Conservation (phyloP, 345 rosid genomes). For the rapeseed (Brassica napus) region Da-Ae NC_063435.1:26851001-26851500, state of each 20-base stretch:
- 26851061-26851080: slow-evolving; percentile 59
- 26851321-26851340: not conserved
- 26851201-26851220: not conserved
- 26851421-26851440: slow-evolving; percentile 55
- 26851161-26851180: not conserved
- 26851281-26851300: not conserved
- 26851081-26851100: slow-evolving; percentile 51
- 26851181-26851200: not conserved
- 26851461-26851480: slow-evolving; percentile 40
- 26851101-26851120: slow-evolving; percentile 62
- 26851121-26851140: not conserved
- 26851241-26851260: not conserved
- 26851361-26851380: not conserved
- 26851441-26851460: slow-evolving; percentile 55
- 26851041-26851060: slow-evolving; percentile 64
- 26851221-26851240: not conserved
- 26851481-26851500: slow-evolving; percentile 59
- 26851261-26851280: not conserved
- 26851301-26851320: not conserved
- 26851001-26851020: slow-evolving; percentile 31
- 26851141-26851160: not conserved
- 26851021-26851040: slow-evolving; percentile 68
- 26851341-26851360: not conserved
- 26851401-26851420: not conserved
- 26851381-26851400: not conserved